These are phyloP conservation scores for Tetracladium setigerum DNA, from an alignment of 495 filamentous ascomycete genomes.

Conservation along the genomic window DNA sequence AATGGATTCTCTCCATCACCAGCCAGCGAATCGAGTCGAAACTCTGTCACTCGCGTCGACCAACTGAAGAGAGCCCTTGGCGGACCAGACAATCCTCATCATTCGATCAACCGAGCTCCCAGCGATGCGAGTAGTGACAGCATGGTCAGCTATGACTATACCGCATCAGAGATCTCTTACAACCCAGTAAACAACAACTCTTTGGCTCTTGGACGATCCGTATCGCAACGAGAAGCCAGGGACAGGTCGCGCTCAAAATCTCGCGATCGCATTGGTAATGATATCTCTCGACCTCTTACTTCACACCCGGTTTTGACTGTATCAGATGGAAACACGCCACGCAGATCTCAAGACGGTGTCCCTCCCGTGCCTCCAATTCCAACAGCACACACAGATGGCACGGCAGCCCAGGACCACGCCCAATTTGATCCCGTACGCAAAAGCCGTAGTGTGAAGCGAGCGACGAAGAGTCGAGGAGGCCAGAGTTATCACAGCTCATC, in stretches of 20 bases:
- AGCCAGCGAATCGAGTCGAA: conserved; percentile 48
- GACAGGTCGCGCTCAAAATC: conserved; percentile 26
- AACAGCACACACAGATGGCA: conserved; percentile 9
- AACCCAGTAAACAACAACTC: conserved; percentile 20
- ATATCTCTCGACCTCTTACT: conserved; percentile 36
- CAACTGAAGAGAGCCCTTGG: conserved; percentile 73
- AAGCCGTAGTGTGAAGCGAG: conserved; percentile 11
- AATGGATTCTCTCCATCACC: conserved; percentile 45
- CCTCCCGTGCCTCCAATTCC: conserved; percentile 21
- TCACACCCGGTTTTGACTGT: conserved; percentile 29
- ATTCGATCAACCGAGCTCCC: conserved; percentile 23
- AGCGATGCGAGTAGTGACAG: conserved; percentile 47
- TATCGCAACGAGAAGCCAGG: conserved; percentile 7
- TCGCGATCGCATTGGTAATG: conserved; percentile 23
- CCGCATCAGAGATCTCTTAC: conserved; percentile 46
- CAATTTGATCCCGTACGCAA: conserved; percentile 4
- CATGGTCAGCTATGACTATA: conserved; percentile 48
- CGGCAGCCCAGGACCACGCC: conserved; percentile 26
- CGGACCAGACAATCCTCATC: conserved; percentile 26
- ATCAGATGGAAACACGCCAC: conserved; percentile 9
- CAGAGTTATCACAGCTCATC: not conserved
- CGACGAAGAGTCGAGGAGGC: not conserved
- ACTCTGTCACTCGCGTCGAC: conserved; percentile 73
- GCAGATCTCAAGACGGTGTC: conserved; percentile 14
- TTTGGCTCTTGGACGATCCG: conserved; percentile 15